Evolutionary conservation across 805 yeast genomes (phyloP), one percentile per base, ranked within the genome.

Genomic region (Starmerella lactis-condensi): DNA sequence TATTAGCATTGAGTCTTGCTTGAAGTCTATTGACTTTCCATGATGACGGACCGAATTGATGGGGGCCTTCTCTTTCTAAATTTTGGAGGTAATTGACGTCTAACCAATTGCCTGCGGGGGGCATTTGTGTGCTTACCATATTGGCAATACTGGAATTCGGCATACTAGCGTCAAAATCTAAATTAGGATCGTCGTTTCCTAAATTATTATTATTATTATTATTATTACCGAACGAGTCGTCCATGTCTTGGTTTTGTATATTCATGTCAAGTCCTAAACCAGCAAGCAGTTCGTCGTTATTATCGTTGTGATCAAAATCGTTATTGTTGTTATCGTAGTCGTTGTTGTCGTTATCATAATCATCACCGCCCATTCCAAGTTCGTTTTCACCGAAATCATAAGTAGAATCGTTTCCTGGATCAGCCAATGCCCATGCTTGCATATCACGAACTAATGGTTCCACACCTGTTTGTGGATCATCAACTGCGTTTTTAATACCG

Each of bases 21-120:
- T n/a, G n/a, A n/a, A n/a, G n/a, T 10, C 69, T 65, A 25, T 65
- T 58, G 8, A 85, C 75, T 52, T 75, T 76, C 95, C 95, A 85
- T 53, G 79, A 91, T 41, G 78, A 85, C 10, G 85, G 76, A 6
- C 95, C 95, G 18, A 91, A 67, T 94, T 95, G 83, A 48, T 70
- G 75, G 20, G 61, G 56, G 35, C 62, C 66, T 53, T 79, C 60
- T 14, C 69, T 63, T 32, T 69, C 71, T 48, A 41, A 30, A 6
- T 21, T 9, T 17, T 27, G 28, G 24, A 39, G 31, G 24, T 23
- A 25, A 11, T 26, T 34, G 9, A 36, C 18, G 25, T 39, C 40
- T 25, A 33, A 24, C 44, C 44, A 40, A 24, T 36, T 32, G 5
- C 44, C 44, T n/a, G 29, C 26, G 11, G 28, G 25, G n/a, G 44